These are phyloP conservation scores for Xerophyta viscosa DNA, from an alignment of 106 monocot genomes.

Conservation along the genomic window DNA sequence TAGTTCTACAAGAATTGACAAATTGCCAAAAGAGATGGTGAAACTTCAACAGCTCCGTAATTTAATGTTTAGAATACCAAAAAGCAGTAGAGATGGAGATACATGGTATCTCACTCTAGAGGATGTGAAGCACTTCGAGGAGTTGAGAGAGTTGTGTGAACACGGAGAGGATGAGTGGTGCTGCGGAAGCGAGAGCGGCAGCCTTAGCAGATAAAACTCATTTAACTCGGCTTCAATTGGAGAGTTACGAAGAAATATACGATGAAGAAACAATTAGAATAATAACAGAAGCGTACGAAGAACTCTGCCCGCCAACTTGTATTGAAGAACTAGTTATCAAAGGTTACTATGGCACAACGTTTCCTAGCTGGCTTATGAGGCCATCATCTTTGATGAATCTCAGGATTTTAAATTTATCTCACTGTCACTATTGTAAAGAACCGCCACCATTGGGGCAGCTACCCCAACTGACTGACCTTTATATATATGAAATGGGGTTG, in stretches of 20 bases:
- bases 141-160: background rate
- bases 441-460: conserved; percentile 22
- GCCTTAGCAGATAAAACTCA: background rate
- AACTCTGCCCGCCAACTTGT: conserved; percentile 11
- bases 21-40: conserved; percentile 15
- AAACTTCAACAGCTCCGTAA: conserved; percentile 12
- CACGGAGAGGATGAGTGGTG: conserved; percentile 8
- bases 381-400: background rate
- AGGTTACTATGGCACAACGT: conserved; percentile 7
- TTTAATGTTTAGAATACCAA: conserved; percentile 5
- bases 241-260: background rate
- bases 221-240: background rate
- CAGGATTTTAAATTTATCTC: background rate
- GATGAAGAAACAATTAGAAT: background rate
- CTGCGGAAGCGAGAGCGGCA: conserved; percentile 2
- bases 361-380: conserved; percentile 13
- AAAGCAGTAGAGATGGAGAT: background rate
- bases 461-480: conserved; percentile 7
- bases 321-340: conserved; percentile 2
- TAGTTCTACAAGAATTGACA: background rate
- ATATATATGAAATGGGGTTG: background rate
- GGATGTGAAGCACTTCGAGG: background rate
- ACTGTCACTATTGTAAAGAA: conserved; percentile 4
- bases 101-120: conserved; percentile 4
- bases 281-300: conserved; percentile 13